Evolutionary conservation across 2,329 filamentous ascomycete genomes (phyloP).

Genomic region (Hypoxylon sp.): DNA sequence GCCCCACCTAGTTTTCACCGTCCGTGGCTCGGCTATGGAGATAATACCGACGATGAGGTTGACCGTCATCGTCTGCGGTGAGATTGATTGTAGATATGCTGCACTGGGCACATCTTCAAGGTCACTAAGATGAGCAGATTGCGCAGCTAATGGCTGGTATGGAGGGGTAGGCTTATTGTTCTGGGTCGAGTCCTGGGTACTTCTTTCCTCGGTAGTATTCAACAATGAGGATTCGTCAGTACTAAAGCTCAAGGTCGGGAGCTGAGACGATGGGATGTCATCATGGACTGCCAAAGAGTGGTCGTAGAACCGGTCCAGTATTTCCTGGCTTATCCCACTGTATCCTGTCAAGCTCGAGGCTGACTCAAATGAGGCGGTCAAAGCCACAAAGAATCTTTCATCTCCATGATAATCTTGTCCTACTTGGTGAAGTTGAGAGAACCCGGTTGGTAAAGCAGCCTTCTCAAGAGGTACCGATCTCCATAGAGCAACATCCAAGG

Average conservation of each 20-base stretch:
- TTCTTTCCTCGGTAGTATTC: slow-evolving; percentile 54
- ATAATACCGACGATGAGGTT: slow-evolving; percentile 87
- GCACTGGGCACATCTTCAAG: slow-evolving; percentile 80
- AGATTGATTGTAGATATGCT: slow-evolving; percentile 74
- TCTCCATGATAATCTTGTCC: slow-evolving; percentile 52
- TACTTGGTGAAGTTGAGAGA: slow-evolving; percentile 66
- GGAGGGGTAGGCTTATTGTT: slow-evolving; percentile 39
- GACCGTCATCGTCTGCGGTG: slow-evolving; percentile 85
- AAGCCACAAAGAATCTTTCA: slow-evolving; percentile 65
- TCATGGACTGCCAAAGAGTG: slow-evolving; percentile 82
- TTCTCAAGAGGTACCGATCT: slow-evolving; percentile 67
- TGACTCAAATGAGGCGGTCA: slow-evolving; percentile 57
- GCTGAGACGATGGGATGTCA: slow-evolving; percentile 74
- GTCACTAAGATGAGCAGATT: slow-evolving; percentile 68
- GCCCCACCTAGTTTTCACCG: slow-evolving; percentile 77
- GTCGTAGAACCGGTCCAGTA: slow-evolving; percentile 79
- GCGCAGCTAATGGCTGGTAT: slow-evolving; percentile 48
- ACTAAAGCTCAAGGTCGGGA: slow-evolving; percentile 56
- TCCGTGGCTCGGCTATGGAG: slow-evolving; percentile 76
- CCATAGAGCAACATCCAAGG: slow-evolving; percentile 62
- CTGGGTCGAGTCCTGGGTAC: slow-evolving; percentile 54
- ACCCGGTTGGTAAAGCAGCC: slow-evolving; percentile 65
- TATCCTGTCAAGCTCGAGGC: slow-evolving; percentile 44
- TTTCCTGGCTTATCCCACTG: slow-evolving; percentile 56
- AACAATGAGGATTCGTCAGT: slow-evolving; percentile 58